phyloP scores from a whole-genome alignment of 805 yeast genomes.

The Danielia oregonensis region DNA sequence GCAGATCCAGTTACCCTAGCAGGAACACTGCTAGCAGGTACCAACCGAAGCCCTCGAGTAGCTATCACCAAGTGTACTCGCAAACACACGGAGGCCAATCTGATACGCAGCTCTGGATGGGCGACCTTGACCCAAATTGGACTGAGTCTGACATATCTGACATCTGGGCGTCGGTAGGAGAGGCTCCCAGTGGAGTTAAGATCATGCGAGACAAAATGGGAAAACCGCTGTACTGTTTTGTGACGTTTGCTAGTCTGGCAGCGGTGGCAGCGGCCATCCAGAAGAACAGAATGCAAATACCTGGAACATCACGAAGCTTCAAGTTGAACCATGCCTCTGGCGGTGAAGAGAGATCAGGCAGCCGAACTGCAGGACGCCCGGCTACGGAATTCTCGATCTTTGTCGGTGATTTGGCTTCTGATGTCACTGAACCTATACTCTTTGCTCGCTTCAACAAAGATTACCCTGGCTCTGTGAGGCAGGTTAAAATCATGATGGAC shows the following conservation, averaged over 20 bases:
- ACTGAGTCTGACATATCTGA: constrained; percentile 63
- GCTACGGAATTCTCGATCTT: constrained; percentile 60
- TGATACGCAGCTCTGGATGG: constrained; percentile 70
- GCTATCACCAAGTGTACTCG: constrained; percentile 14
- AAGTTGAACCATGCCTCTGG: constrained; percentile 83
- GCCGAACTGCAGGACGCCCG: not conserved
- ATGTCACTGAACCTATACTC: constrained; percentile 63
- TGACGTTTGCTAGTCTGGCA: constrained; percentile 60
- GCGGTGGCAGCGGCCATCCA: constrained; percentile 64
- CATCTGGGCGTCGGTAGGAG: constrained; percentile 73
- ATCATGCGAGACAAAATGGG: constrained; percentile 62
- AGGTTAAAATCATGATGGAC: constrained; percentile 78
- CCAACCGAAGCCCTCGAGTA: not conserved
- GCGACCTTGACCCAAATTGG: constrained; percentile 84
- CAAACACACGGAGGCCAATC: constrained; percentile 9
- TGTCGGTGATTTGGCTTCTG: constrained; percentile 80
- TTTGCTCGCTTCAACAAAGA: constrained; percentile 63
- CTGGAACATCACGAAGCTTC: constrained; percentile 53
- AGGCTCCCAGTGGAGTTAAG: constrained; percentile 54
- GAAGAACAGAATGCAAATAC: constrained; percentile 66
- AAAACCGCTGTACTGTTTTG: constrained; percentile 62
- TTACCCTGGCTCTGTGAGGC: constrained; percentile 64
- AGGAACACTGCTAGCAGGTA: not conserved
- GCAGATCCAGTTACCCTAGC: too few species aligned
- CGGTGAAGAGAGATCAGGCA: constrained; percentile 1